Evolutionary conservation across 805 yeast genomes (phyloP).

Genomic region (Yamadazyma paraphyllophila): DNA sequence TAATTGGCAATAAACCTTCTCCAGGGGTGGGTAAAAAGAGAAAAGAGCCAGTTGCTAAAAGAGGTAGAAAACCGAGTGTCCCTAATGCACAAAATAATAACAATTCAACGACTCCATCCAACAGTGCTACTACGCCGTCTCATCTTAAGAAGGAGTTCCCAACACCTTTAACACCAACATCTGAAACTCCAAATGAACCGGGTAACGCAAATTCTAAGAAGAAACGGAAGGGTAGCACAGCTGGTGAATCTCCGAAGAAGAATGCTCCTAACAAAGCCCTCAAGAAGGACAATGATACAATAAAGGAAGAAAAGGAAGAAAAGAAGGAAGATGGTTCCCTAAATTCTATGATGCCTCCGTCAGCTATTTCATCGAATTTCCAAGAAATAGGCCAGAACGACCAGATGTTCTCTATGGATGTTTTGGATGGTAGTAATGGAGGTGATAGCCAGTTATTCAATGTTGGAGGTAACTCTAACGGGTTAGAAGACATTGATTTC

Average conservation of each 20-base stretch:
- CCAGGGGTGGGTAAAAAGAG: constrained; percentile 29
- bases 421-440: constrained; percentile 18
- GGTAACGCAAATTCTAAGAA: constrained; percentile 17
- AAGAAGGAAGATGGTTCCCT: constrained; percentile 18
- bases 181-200: constrained; percentile 29
- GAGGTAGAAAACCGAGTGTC: constrained; percentile 32
- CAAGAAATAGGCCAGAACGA: constrained; percentile 24
- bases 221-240: constrained; percentile 24
- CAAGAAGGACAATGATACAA: constrained; percentile 15
- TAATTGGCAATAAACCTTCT: constrained; percentile 32
- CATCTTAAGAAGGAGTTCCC: constrained; percentile 36
- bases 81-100: constrained; percentile 14
- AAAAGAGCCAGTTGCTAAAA: constrained; percentile 29
- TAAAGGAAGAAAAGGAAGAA: constrained; percentile 23
- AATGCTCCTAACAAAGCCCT: constrained; percentile 14
- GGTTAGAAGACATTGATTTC: constrained; percentile 44
- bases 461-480: constrained; percentile 12
- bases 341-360: constrained; percentile 24
- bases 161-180: constrained; percentile 41
- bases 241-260: constrained; percentile 37
- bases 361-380: constrained; percentile 17
- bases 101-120: constrained; percentile 14
- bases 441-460: constrained; percentile 11
- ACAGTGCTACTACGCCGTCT: constrained; percentile 21
- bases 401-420: constrained; percentile 36